Conservation (phyloP, 148 eudicot species). For the Gaultheria prostrata region DNA sequence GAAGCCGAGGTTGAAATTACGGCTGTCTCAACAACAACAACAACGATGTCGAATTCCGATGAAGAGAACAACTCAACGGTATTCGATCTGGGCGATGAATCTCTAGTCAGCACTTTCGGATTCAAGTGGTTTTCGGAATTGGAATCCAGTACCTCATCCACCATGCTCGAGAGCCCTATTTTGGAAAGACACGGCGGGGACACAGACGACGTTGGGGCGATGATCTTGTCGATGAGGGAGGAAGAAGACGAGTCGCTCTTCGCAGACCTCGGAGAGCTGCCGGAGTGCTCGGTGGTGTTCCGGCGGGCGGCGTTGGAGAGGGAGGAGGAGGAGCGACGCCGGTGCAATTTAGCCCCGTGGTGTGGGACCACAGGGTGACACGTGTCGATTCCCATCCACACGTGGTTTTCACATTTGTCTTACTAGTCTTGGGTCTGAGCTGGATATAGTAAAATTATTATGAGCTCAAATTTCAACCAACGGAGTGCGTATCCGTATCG, state of each 20-base stretch:
- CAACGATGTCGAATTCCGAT: conserved; percentile 21
- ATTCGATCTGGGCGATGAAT: conserved; percentile 18
- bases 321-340: conserved; percentile 31
- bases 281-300: conserved; percentile 81
- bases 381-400: not conserved
- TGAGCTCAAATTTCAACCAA: conserved; percentile 12
- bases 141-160: conserved; percentile 27
- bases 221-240: conserved; percentile 37
- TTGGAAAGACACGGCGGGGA: conserved; percentile 8
- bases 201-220: conserved; percentile 22
- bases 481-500: conserved; percentile 28
- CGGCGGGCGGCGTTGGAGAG: conserved; percentile 30
- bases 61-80: conserved; percentile 21
- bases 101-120: not conserved
- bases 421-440: conserved; percentile 12
- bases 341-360: conserved; percentile 33
- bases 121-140: conserved; percentile 46
- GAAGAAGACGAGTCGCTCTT: conserved; percentile 76
- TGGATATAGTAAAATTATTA: not conserved
- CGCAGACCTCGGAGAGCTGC: conserved; percentile 87
- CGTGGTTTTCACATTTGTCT: conserved; percentile 15
- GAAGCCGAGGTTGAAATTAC: not conserved
- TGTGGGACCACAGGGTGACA: conserved; percentile 50
- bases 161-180: conserved; percentile 38
- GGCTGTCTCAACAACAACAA: conserved; percentile 5